These are phyloP conservation scores for Afroboletus lepidellus DNA, from an alignment of 1,284 basidiomycete genomes.

Conservation along the genomic window DNA sequence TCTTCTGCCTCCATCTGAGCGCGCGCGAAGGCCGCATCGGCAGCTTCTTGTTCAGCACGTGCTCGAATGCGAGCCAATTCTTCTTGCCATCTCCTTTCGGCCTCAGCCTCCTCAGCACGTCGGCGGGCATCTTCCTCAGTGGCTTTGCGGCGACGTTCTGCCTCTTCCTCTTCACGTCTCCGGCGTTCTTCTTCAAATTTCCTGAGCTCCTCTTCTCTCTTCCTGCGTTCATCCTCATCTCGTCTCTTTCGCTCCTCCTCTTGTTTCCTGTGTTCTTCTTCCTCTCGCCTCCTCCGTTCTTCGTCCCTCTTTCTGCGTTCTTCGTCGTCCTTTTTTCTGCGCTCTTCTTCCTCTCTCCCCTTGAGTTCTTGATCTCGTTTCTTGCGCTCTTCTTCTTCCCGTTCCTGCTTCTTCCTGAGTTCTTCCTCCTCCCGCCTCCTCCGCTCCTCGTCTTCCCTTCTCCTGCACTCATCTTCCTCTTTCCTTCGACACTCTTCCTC, in stretches of 20 bases:
- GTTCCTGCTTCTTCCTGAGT: slow-evolving; percentile 1
- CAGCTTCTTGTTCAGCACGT: slow-evolving; percentile 34
- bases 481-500: slow-evolving; percentile 14
- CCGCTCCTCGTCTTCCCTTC: neutral
- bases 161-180: slow-evolving; percentile 14
- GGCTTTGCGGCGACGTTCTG: slow-evolving; percentile 19
- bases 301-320: slow-evolving; percentile 7
- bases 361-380: slow-evolving; percentile 12
- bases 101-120: slow-evolving; percentile 26
- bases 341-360: slow-evolving; percentile 7
- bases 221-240: slow-evolving; percentile 4
- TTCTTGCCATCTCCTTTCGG: slow-evolving; percentile 33
- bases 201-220: slow-evolving; percentile 14
- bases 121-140: slow-evolving; percentile 15
- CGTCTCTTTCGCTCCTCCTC: slow-evolving; percentile 15
- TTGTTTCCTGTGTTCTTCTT: slow-evolving; percentile 9
- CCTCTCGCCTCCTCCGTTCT: slow-evolving; percentile 8
- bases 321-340: neutral
- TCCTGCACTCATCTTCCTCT: slow-evolving; percentile 13
- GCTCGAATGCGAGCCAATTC: slow-evolving; percentile 32
- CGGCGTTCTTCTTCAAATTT: slow-evolving; percentile 18
- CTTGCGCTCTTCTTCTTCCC: slow-evolving; percentile 1
- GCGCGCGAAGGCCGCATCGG: slow-evolving; percentile 35
- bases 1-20: slow-evolving; percentile 36
- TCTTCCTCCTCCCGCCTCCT: slow-evolving; percentile 12